phyloP scores from a whole-genome alignment of 2,329 filamentous ascomycete species.

The Penicillium vulpinum region DNA sequence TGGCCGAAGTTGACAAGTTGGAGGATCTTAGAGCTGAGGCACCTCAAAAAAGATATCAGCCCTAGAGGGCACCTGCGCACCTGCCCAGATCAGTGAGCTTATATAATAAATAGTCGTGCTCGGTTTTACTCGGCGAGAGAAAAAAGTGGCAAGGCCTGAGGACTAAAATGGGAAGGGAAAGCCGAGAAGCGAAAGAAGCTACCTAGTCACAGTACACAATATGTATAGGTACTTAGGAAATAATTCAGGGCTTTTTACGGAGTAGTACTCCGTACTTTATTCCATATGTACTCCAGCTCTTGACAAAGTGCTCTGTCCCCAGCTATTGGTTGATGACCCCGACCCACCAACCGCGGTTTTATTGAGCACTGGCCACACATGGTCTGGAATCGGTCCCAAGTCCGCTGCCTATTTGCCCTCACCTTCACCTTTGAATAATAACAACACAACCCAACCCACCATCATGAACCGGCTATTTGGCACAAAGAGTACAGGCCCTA shows the following conservation, averaged over 20 bases:
- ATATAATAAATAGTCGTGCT: neutral
- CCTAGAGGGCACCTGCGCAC: too few relatives aligned
- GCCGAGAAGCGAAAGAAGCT: neutral
- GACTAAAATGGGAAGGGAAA: neutral
- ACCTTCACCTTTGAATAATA: neutral
- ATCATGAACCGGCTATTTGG: slow-evolving; percentile 96
- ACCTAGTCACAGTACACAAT: neutral
- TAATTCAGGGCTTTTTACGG: neutral
- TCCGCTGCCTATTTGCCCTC: slow-evolving; percentile 6
- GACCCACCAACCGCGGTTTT: slow-evolving; percentile 2
- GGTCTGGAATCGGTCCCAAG: slow-evolving; percentile 3
- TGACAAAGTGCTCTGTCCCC: slow-evolving; percentile 1
- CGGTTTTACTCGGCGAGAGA: neutral
- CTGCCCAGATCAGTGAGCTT: neutral
- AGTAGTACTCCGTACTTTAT: too few relatives aligned
- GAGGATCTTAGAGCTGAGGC: neutral
- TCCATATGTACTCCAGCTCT: neutral
- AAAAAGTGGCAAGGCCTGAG: neutral
- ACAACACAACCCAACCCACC: slow-evolving; percentile 13
- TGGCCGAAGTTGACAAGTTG: neutral
- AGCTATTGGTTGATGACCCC: slow-evolving; percentile 5
- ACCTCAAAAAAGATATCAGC: neutral
- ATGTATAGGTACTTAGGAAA: neutral
- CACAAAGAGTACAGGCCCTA: slow-evolving; percentile 79
- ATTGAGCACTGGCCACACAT: slow-evolving; percentile 11